Evolutionary conservation across 2,329 filamentous ascomycete genomes (phyloP), one percentile per base, ranked within the genome.

Genomic region (Rhinocladiella mackenziei): DNA sequence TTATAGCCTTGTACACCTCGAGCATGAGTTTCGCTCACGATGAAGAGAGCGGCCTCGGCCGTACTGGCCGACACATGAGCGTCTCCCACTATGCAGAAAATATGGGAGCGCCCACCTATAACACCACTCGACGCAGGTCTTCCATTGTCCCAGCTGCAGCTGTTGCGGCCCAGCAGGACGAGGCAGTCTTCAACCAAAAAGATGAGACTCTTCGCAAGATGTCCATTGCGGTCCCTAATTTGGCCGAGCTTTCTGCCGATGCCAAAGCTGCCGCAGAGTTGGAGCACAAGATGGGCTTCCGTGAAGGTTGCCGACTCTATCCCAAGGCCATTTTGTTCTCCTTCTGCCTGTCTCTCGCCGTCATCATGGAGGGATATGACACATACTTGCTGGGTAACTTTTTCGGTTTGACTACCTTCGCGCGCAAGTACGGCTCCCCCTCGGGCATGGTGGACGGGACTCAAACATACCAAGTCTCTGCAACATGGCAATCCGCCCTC

Each of bases 301-400:
- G 77, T 61, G 80, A 94, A 69, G 89, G 87, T 50, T 74, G 94
- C 63, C 80, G 74, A 60, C 74, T 92, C 22, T 95, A 95, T 62
- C 88, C 87, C 47, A 92, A 94, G 70, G 51, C 51, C 28, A 54
- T 54, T 22, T 23, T 54, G 41, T 54, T 51, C 33, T 54, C 51
- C 25, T 52, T 54, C 30, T 45, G 42, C 30, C 46, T 54, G n/a
- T 54, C 51, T 10, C 35, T 56, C 8, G 53, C 55, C n/a, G 50
- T 58, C 31, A 52, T 57, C 44, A 57, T 58, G 54, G 53, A 54
- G 26, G 55, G 56, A 18, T 58, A 58, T 37, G 56, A 58, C 17
- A 58, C 56, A 17, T 54, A 51, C 29, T 49, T 57, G 17, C 53
- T 57, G n/a, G 55, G 55, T 23, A 56, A 55, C 19, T 57, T 58